Base-by-base conservation (phyloP, 2,329 filamentous ascomycete species). In the Coniella vitis region DNA sequence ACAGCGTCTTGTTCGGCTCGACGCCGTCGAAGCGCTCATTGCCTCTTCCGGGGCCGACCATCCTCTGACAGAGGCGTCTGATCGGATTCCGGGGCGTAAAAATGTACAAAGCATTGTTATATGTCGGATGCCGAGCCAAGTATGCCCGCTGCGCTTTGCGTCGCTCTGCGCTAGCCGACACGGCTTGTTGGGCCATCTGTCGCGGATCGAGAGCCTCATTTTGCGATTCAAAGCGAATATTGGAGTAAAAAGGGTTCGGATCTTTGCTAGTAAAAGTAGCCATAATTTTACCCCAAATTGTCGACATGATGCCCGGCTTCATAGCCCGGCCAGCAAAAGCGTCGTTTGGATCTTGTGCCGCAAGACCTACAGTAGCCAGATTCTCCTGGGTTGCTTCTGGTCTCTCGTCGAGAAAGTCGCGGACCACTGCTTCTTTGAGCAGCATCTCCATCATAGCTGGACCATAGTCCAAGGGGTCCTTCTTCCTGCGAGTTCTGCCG, bases 401-500 rank as follows among this genome's bases (percentile, higher is more conserved):
- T 54, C 76, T 73, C 56, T 94, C 89, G 58, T 97, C 90, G 4
- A 98, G 77, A 54, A 98, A 98, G 59, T 97, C 93, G 43, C 83
- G 84, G 7, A 98, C 91, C 21, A 98, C 90, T 1, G 90, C 89
- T 65, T 97, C 91, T 63, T 97, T 97, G 39, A 97, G 75, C 42
- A 98, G 75, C 90, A 97, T 95, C 63, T 97, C 93, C 63, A 95
- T 86, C 47, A 89, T 90, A 7, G 89, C 90, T 19, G 87, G 87
- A 2, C 90, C 90, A 62, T 95, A 95, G 62, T 96, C 90, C 14
- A 97, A 72, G 2, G 91, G 90, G 62, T 97, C 93, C 59, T 82
- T 83, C 29, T 76, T 75, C 62, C 79, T 73, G 22, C 72, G 72
- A 57, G 79, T 70, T 59, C 79, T 74, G 45, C 79, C 72, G 60